Conservation (phyloP, 2,329 filamentous ascomycete species). For the Cladobotryum protrusum region DNA sequence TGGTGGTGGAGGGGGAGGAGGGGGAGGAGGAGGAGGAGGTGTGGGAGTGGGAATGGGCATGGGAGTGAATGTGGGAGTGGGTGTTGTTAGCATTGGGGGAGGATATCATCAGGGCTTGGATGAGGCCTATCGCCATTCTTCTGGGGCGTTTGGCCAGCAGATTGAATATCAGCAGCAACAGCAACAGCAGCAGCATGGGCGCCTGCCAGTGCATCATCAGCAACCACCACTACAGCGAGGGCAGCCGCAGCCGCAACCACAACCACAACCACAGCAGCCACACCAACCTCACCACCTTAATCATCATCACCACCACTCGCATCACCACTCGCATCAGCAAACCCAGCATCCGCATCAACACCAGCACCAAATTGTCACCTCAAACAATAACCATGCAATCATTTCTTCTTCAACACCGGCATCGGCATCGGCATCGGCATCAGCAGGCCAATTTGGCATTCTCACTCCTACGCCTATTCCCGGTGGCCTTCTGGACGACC, state of each 20-base stretch:
- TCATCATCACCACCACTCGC: conserved; percentile 8
- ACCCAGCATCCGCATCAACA: background rate
- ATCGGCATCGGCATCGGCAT: too few species aligned
- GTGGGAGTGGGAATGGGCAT: conserved; percentile 4
- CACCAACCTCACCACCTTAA: too few species aligned
- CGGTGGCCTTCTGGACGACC: background rate
- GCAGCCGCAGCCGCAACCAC: too few species aligned
- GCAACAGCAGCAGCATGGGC: conserved; percentile 4
- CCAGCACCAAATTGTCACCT: background rate
- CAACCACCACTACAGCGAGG: too few species aligned
- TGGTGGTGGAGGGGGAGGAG: background rate
- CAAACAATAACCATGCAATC: too few species aligned
- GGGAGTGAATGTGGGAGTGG: background rate
- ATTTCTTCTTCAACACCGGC: too few species aligned
- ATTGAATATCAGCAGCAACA: background rate
- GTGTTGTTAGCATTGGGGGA: conserved; percentile 8
- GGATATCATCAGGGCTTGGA: conserved; percentile 14
- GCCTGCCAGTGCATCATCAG: background rate
- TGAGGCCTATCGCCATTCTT: conserved; percentile 14
- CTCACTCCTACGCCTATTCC: conserved; percentile 24
- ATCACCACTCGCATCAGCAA: conserved; percentile 5
- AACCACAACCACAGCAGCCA: too few species aligned
- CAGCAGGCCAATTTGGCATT: conserved; percentile 39
- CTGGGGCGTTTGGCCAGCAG: background rate
- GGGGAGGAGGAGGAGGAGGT: background rate